A percentile compares a stretch with the other conserved stretches of the same genome.
These are phyloP conservation scores for Panaeolus cyanescens DNA, from an alignment of 768 basidiomycete species.

Conservation along the genomic window DNA sequence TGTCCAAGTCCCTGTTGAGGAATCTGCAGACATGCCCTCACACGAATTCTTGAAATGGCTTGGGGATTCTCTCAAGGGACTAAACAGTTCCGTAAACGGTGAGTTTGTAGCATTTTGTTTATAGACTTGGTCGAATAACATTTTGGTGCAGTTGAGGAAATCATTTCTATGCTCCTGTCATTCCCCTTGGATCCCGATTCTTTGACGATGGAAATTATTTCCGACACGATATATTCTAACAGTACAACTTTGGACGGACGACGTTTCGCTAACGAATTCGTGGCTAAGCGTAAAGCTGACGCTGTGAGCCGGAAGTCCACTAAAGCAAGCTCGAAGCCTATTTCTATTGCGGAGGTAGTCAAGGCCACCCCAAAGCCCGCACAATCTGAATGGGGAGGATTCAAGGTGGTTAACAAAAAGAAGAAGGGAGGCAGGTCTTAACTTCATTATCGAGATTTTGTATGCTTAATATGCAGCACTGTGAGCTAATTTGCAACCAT, in stretches of 20 bases:
- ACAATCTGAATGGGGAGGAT: conserved; percentile 85
- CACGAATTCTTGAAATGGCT: conserved; percentile 94
- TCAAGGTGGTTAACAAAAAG: conserved; percentile 96
- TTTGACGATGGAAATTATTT: conserved; percentile 87
- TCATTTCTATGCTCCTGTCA: conserved; percentile 91
- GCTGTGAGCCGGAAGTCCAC: conserved; percentile 53
- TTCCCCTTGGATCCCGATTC: conserved; percentile 91
- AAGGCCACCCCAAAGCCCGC: conserved; percentile 81
- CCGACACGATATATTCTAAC: conserved; percentile 92
- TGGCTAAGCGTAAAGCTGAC: conserved; percentile 84
- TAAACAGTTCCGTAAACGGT: conserved; percentile 76
- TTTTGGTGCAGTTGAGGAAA: conserved; percentile 81
- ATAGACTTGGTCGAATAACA: not conserved
- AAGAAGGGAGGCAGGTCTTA: conserved; percentile 39
- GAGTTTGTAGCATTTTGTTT: conserved; percentile 18
- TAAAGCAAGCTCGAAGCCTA: conserved; percentile 48
- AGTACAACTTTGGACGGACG: conserved; percentile 95
- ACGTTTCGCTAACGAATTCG: conserved; percentile 92
- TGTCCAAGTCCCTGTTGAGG: conserved; percentile 50
- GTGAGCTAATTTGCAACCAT: not conserved
- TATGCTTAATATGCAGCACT: not conserved
- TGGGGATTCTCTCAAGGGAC: conserved; percentile 78
- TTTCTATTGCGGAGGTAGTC: conserved; percentile 88
- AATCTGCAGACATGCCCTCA: conserved; percentile 68
- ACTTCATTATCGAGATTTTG: not conserved